A percentile compares a stretch with the other conserved stretches of the same genome.
phyloP scores from a whole-genome alignment of 257 asterid genomes.

The Mitragyna speciosa region DNA sequence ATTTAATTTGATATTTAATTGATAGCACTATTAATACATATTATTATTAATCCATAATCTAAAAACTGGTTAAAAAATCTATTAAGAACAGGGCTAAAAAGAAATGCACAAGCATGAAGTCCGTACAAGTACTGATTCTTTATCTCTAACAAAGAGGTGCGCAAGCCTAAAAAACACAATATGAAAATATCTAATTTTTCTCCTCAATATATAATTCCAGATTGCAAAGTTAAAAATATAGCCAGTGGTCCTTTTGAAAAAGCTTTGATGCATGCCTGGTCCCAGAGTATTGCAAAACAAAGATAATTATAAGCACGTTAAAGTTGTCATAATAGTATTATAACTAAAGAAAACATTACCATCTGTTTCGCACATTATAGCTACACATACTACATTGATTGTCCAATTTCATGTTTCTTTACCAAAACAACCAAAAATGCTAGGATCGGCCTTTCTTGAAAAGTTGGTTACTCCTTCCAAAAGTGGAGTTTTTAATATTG shows the following conservation, averaged over 20 bases:
- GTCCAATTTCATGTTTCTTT: slow-evolving; percentile 29
- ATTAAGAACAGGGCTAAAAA: no score
- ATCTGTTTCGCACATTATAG: slow-evolving; percentile 27
- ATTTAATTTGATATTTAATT: no score
- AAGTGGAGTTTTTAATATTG: slow-evolving; percentile 9
- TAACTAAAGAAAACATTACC: slow-evolving; percentile 37
- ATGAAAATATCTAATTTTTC: slow-evolving; percentile 10
- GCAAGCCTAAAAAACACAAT: slow-evolving; percentile 21
- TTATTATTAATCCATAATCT: no score
- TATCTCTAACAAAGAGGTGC: slow-evolving; percentile 13
- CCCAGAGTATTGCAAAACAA: not conserved
- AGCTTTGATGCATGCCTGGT: slow-evolving; percentile 32
- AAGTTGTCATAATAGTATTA: slow-evolving; percentile 29
- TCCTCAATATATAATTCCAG: slow-evolving; percentile 24
- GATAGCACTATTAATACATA: no score
- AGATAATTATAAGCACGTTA: slow-evolving; percentile 21
- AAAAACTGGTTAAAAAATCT: no score
- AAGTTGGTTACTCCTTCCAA: slow-evolving; percentile 19
- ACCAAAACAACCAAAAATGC: slow-evolving; percentile 16
- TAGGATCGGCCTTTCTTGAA: slow-evolving; percentile 31
- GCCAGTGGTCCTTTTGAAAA: slow-evolving; percentile 34
- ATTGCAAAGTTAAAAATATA: slow-evolving; percentile 26
- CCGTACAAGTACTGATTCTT: slow-evolving; percentile 30
- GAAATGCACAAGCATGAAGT: slow-evolving; percentile 15
- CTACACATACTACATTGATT: slow-evolving; percentile 1